Percentiles rank a stretch among this genome's conserved stretches.
These are phyloP conservation scores for Cercospora sesami DNA, from an alignment of 2,329 filamentous ascomycete genomes.

Conservation along the genomic window DNA sequence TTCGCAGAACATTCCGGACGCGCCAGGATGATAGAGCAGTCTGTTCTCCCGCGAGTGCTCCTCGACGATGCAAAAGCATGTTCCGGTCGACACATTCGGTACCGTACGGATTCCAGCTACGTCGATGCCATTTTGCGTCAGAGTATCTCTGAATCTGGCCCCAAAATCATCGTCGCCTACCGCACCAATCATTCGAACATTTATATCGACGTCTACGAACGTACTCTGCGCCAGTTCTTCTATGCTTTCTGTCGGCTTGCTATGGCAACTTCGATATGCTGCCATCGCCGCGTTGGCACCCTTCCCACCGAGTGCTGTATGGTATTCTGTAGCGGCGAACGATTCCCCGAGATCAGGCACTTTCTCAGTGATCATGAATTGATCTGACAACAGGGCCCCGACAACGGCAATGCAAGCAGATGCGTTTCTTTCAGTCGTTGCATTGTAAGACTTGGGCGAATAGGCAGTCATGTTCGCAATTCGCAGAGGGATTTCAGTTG, in stretches of 20 bases:
- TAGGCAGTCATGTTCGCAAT: too few relatives aligned
- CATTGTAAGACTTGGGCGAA: too few relatives aligned
- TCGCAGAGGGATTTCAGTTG: too few relatives aligned
- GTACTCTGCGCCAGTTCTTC: background rate
- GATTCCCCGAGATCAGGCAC: background rate
- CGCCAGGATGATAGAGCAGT: background rate
- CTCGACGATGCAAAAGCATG: background rate
- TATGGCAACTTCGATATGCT: background rate
- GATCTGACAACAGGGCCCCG: background rate
- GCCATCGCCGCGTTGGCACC: background rate
- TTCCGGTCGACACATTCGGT: background rate
- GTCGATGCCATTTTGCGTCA: background rate
- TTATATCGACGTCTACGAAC: background rate
- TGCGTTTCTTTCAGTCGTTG: too few relatives aligned
- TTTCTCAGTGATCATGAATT: background rate
- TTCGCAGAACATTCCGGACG: background rate
- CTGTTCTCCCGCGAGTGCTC: background rate
- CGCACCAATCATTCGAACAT: background rate
- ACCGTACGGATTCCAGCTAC: background rate
- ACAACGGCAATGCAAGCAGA: too few relatives aligned
- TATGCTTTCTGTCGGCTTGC: background rate
- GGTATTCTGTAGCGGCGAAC: background rate
- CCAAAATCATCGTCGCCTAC: background rate
- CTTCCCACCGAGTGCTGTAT: background rate
- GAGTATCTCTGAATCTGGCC: background rate